A percentile compares a stretch with the other conserved stretches of the same genome.
Evolutionary conservation across 768 basidiomycete genomes (phyloP).

Genomic region (Scleroderma citrinum): DNA sequence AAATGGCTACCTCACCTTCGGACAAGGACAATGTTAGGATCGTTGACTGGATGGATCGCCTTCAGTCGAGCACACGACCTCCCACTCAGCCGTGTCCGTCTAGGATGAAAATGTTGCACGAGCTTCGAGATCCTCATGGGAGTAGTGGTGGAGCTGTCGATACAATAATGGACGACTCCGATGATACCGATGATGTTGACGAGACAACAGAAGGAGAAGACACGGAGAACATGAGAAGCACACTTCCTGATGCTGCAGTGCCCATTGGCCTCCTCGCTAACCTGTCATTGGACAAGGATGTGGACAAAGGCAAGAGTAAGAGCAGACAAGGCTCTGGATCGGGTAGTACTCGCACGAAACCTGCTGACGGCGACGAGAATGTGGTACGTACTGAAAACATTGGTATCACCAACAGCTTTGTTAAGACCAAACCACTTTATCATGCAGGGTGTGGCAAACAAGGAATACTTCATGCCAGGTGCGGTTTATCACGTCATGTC

Average conservation of each 20-base stretch:
- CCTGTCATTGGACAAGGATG: constrained; percentile 55
- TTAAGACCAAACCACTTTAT: constrained; percentile 6
- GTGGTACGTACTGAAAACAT: constrained; percentile 36
- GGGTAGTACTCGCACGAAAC: constrained; percentile 13
- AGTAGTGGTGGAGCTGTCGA: constrained; percentile 1
- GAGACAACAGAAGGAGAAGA: constrained; percentile 32
- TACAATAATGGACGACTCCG: constrained; percentile 30
- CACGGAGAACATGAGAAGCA: constrained; percentile 41
- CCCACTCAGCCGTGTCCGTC: constrained; percentile 35
- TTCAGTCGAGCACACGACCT: constrained; percentile 54
- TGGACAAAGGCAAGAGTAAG: constrained; percentile 37
- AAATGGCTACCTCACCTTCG: constrained; percentile 70
- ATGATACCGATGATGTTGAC: constrained; percentile 31
- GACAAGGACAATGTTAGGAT: constrained; percentile 64
- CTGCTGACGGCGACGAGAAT: constrained; percentile 56
- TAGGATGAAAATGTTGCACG: constrained; percentile 23
- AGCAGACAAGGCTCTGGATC: constrained; percentile 22
- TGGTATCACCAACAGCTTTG: neutral
- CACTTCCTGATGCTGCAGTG: constrained; percentile 64
- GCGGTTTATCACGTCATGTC: neutral
- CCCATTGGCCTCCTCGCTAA: constrained; percentile 74
- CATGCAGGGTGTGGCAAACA: constrained; percentile 70
- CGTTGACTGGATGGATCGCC: constrained; percentile 69
- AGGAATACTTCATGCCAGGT: constrained; percentile 78
- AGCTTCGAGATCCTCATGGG: constrained; percentile 32